Conservation (phyloP, 345 rosid genomes). For the Nasturtium officinale region DNA sequence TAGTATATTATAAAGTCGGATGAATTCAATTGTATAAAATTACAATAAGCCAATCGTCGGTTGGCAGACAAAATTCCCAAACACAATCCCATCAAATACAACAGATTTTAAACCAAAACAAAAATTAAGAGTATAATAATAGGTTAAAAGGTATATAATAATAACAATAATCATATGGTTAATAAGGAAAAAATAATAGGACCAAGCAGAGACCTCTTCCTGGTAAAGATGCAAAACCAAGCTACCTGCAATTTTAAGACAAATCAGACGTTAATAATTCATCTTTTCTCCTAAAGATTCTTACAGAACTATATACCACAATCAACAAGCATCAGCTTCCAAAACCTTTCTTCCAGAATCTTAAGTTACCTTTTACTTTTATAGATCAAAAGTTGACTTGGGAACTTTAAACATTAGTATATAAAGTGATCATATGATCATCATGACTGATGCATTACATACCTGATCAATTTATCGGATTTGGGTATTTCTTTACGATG, state of each 20-base stretch:
- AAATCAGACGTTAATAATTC: constrained; percentile 10
- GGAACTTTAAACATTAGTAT: constrained; percentile 8
- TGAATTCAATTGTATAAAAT: constrained; percentile 25
- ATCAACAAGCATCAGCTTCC: constrained; percentile 34
- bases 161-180: constrained; percentile 34
- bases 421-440: neutral
- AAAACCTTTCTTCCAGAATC: constrained; percentile 30
- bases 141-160: constrained; percentile 21
- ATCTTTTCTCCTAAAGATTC: constrained; percentile 19
- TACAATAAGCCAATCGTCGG: constrained; percentile 21
- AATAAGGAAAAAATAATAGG: constrained; percentile 17
- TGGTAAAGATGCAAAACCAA: constrained; percentile 19
- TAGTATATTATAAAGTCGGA: constrained; percentile 17
- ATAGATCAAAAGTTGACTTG: constrained; percentile 24
- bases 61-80: constrained; percentile 15
- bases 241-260: constrained; percentile 17
- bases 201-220: constrained; percentile 37
- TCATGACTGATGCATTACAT: constrained; percentile 18
- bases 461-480: constrained; percentile 38
- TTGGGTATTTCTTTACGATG: constrained; percentile 22
- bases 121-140: constrained; percentile 22
- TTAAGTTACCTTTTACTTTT: constrained; percentile 7
- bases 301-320: constrained; percentile 24
- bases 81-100: constrained; percentile 27
- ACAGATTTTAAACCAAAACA: constrained; percentile 6